phyloP scores from a whole-genome alignment of 2,329 filamentous ascomycete genomes.

The Malbranchea zuffiana region DNA sequence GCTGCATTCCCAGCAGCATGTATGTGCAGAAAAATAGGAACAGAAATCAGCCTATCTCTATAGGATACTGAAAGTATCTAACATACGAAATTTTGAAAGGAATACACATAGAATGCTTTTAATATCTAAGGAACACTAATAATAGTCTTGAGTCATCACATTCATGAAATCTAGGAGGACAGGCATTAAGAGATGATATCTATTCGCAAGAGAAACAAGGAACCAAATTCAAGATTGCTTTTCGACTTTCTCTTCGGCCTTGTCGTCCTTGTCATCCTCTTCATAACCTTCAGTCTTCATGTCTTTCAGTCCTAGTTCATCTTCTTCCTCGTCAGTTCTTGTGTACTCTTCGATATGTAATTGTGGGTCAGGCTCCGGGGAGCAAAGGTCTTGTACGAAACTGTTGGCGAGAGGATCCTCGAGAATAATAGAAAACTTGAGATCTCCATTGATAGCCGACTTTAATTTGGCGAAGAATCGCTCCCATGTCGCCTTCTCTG shows the following conservation, averaged over 20 bases:
- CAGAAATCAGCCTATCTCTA: no score
- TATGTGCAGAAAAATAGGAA: no score
- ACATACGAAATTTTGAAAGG: no score
- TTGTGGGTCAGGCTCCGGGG: constrained; percentile 71
- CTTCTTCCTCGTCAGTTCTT: constrained; percentile 82
- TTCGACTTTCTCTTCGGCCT: not conserved
- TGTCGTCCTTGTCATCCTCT: constrained; percentile 33
- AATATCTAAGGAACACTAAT: no score
- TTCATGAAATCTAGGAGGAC: no score
- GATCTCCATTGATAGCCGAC: constrained; percentile 66
- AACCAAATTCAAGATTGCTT: not conserved
- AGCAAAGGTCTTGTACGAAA: constrained; percentile 79
- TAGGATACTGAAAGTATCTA: no score
- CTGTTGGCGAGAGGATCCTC: constrained; percentile 84
- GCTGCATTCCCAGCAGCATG: no score
- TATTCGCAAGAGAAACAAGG: not conserved
- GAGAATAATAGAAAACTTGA: constrained; percentile 71
- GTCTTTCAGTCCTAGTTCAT: constrained; percentile 78
- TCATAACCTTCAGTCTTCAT: constrained; percentile 90
- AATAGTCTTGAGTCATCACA: no score
- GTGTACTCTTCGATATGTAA: constrained; percentile 74
- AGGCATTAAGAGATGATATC: no score
- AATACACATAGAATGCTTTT: no score
- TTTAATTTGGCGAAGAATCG: constrained; percentile 69
- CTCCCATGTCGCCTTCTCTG: constrained; percentile 63